Percentiles rank a stretch among this genome's conserved stretches.
Evolutionary conservation across 208 protist species (phyloP).

Genomic region (Borovskyia barvae): DNA sequence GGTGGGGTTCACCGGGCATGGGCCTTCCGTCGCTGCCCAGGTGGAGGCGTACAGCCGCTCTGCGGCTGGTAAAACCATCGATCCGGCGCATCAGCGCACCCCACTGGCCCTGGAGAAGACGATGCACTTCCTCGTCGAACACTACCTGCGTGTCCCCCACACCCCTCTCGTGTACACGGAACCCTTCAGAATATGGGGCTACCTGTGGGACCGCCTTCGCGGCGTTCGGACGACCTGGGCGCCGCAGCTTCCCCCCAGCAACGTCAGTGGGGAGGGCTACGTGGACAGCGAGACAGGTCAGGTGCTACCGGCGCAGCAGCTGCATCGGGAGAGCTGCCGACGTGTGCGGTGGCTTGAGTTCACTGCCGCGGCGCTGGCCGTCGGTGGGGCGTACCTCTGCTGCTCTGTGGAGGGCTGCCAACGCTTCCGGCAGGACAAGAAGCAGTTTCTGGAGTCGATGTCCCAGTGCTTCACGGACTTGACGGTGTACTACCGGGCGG

Average conservation of each 20-base stretch:
- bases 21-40: constrained; percentile 7
- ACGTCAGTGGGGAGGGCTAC: constrained; percentile 22
- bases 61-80: constrained; percentile 59
- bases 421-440: constrained; percentile 74
- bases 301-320: constrained; percentile 8
- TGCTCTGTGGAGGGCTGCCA: constrained; percentile 51
- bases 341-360: constrained; percentile 82
- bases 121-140: constrained; percentile 86
- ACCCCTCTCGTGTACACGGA: constrained; percentile 52
- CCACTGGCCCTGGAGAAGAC: constrained; percentile 74
- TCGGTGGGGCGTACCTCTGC: constrained; percentile 68
- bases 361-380: constrained; percentile 67
- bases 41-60: constrained; percentile 78
- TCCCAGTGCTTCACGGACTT: constrained; percentile 87
- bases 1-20: background rate
- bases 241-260: constrained; percentile 51
- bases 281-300: constrained; percentile 11
- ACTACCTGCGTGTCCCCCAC: constrained; percentile 76
- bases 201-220: constrained; percentile 85
- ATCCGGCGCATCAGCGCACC: constrained; percentile 45
- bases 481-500: constrained; percentile 63
- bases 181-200: constrained; percentile 72
- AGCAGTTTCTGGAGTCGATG: constrained; percentile 84
- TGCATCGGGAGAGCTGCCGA: constrained; percentile 36
- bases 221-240: constrained; percentile 76